Conservation (phyloP, 352 stramenopile genomes). For the Globisporangium nunn region DNA sequence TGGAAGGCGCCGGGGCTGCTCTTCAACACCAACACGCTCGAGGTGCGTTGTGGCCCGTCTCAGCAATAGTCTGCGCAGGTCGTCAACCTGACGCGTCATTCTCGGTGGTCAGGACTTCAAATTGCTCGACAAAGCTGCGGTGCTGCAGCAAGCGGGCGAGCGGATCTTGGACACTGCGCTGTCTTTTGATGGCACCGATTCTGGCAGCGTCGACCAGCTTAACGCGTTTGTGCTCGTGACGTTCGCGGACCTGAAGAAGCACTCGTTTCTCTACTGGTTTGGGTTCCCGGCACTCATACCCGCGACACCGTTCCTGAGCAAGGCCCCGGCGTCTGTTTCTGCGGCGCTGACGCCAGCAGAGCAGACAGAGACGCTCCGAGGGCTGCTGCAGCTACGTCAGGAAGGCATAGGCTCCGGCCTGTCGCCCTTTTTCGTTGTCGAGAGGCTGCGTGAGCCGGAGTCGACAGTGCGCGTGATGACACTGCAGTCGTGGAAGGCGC, state of each 20-base stretch:
- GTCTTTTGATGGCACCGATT: not conserved
- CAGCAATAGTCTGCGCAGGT: not conserved
- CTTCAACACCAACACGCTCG: conserved; percentile 83
- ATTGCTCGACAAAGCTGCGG: conserved; percentile 64
- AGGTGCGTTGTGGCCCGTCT: conserved; percentile 28
- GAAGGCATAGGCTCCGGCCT: conserved; percentile 22
- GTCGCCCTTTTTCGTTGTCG: conserved; percentile 67
- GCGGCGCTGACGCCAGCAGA: conserved; percentile 29
- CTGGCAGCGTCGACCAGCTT: conserved; percentile 37
- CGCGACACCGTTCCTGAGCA: conserved; percentile 26
- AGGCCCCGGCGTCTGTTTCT: conserved; percentile 15
- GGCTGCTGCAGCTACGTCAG: conserved; percentile 35
- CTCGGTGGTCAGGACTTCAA: conserved; percentile 62
- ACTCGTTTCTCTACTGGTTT: conserved; percentile 93
- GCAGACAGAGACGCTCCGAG: conserved; percentile 30
- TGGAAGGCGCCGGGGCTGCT: conserved; percentile 66
- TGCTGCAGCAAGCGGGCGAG: conserved; percentile 43
- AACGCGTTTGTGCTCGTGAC: conserved; percentile 86
- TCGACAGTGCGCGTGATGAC: conserved; percentile 20
- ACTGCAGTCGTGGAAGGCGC: conserved; percentile 23
- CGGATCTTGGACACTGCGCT: conserved; percentile 33
- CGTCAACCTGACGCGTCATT: not conserved
- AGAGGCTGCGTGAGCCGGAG: conserved; percentile 16
- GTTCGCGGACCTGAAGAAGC: conserved; percentile 92
- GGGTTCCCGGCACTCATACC: conserved; percentile 80